Evolutionary conservation across 495 filamentous ascomycete genomes (phyloP), one percentile per base, ranked within the genome.

Genomic region (Haplographium delicatum): DNA sequence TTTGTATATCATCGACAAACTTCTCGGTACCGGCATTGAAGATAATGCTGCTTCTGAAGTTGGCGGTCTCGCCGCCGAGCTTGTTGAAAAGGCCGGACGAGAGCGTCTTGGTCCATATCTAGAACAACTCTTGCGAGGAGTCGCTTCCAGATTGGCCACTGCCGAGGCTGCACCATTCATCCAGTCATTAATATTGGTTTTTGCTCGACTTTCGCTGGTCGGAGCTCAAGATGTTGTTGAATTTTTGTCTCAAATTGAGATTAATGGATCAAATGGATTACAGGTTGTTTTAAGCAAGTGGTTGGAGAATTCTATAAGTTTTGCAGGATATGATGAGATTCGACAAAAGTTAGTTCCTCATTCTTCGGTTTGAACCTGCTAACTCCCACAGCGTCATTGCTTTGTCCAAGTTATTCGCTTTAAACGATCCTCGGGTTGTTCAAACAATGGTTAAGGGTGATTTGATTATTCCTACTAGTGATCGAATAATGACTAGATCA

Each of bases 311-410:
- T 96, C 90, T 2, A 79, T 93, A 68, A 95, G 84, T 64, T 97
- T 98, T 66, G 88, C 88, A 6, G 93, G 93, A 16, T 98, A 96
- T 59, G 90, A 96, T 58, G 91, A 95, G 64, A 97, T 96, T 59
- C 75, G 90, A 58, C 89, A 96, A 63, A 98, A 97, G 85, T 89
- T 68, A 64, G 79, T n/a, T 68, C 11, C 40, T 42, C 19, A 10
- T 26, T 30, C 18, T 50, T 15, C 16, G 13, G 8, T 20, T 7
- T n/a, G 41, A 3, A 9, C 2, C 71, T 80, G 66, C 78, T 52
- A 31, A 26, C 47, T 25, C 24, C 4, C 4, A 19, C 59, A 88
- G 84, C 57, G 86, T 96, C 54, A 89, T 95, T 53, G 93, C 93
- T 9, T 74, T 98, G 13, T 88, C 89, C 5, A 91, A 89, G 57